These are phyloP conservation scores for Zangia roseola DNA, from an alignment of 768 basidiomycete species.

Conservation along the genomic window DNA sequence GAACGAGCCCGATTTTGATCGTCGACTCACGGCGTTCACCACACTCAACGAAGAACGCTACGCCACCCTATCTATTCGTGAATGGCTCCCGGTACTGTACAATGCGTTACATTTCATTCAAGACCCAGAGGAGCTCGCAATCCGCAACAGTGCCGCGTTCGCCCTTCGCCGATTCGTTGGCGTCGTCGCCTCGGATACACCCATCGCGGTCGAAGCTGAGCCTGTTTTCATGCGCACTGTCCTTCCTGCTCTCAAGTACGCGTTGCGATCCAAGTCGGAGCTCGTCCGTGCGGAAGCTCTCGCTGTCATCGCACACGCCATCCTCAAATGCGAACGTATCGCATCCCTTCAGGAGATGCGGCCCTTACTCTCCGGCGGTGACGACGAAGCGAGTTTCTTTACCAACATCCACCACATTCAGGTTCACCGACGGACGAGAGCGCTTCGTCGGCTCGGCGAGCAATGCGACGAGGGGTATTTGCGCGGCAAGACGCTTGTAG, in stretches of 20 bases:
- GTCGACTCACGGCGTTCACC: slow-evolving; percentile 74
- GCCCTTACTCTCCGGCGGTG: slow-evolving; percentile 77
- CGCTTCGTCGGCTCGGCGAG: slow-evolving; percentile 81
- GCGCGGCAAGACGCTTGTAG: slow-evolving; percentile 66
- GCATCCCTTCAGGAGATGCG: slow-evolving; percentile 73
- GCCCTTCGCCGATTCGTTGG: slow-evolving; percentile 79
- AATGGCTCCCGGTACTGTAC: slow-evolving; percentile 84
- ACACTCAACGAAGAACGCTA: slow-evolving; percentile 68
- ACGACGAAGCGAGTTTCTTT: slow-evolving; percentile 96
- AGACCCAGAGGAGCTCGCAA: slow-evolving; percentile 83
- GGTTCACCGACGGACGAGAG: slow-evolving; percentile 82
- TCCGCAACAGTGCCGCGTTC: slow-evolving; percentile 78
- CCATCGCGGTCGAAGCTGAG: slow-evolving; percentile 44
- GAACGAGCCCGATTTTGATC: slow-evolving; percentile 92
- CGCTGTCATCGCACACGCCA: slow-evolving; percentile 72
- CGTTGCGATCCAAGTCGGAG: slow-evolving; percentile 77
- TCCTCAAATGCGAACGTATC: slow-evolving; percentile 60
- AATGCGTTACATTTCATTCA: slow-evolving; percentile 86
- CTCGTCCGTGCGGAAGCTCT: slow-evolving; percentile 85
- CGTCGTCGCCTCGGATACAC: slow-evolving; percentile 35
- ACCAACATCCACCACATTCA: slow-evolving; percentile 95
- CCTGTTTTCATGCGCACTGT: slow-evolving; percentile 60
- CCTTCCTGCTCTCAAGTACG: slow-evolving; percentile 77
- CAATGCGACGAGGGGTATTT: slow-evolving; percentile 65
- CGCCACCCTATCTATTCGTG: slow-evolving; percentile 44